Percentiles rank a stretch among this genome's conserved stretches.
phyloP scores from a whole-genome alignment of 805 yeast genomes.

The Barnettozyma botsteinii region DNA sequence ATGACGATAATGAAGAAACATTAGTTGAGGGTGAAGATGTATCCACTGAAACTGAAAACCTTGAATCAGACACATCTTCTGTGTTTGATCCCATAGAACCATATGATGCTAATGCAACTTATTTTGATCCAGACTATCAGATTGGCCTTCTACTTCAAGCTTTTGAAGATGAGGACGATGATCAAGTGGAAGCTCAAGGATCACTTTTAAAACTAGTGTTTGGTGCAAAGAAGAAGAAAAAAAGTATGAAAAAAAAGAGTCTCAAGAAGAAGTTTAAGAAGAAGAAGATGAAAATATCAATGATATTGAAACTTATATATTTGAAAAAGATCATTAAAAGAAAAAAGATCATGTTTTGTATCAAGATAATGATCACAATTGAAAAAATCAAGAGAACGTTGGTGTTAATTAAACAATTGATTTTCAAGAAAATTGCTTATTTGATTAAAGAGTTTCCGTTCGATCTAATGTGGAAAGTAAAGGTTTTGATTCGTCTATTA shows the following conservation, averaged over 20 bases:
- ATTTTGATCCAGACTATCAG: no score
- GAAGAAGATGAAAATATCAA: conserved; percentile 13
- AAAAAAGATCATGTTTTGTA: conserved; percentile 11
- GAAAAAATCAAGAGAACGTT: conserved; percentile 19
- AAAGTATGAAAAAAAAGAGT: background rate
- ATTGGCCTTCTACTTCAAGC: no score
- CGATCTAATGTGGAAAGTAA: conserved; percentile 18
- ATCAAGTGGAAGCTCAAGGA: background rate
- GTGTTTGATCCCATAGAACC: no score
- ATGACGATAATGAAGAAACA: no score
- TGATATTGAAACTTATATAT: conserved; percentile 17
- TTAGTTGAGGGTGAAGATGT: background rate
- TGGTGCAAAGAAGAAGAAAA: background rate
- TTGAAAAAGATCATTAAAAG: conserved; percentile 16
- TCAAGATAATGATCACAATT: conserved; percentile 18
- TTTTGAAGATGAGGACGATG: background rate
- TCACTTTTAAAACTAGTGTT: background rate
- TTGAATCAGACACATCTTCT: no score
- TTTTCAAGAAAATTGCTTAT: conserved; percentile 14
- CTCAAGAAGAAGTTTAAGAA: conserved; percentile 13
- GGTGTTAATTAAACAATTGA: conserved; percentile 12
- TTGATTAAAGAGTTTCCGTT: conserved; percentile 17
- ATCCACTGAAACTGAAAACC: no score
- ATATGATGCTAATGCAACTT: no score
- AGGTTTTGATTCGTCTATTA: conserved; percentile 14